These are phyloP conservation scores for Lasiosphaeria miniovina DNA, from an alignment of 495 filamentous ascomycete genomes.

Conservation along the genomic window DNA sequence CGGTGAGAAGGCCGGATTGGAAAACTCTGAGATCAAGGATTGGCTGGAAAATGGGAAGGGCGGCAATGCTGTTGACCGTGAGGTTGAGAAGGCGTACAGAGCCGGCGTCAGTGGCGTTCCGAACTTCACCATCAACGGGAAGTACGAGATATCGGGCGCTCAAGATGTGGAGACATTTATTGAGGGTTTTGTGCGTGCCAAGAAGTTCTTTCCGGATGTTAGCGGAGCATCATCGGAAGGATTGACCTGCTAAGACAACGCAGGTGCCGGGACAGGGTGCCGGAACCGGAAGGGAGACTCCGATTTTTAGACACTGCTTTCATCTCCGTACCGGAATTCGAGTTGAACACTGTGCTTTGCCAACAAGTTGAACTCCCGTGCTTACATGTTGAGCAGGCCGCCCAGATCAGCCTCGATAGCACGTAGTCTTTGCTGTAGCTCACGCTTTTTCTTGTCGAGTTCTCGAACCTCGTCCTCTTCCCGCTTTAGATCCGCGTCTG, in stretches of 20 bases:
- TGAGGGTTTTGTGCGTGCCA: conserved; percentile 52
- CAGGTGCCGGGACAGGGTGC: background rate
- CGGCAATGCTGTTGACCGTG: conserved; percentile 66
- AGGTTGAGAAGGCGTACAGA: conserved; percentile 58
- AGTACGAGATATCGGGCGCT: conserved; percentile 61
- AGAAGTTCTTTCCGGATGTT: conserved; percentile 29
- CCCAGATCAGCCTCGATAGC: conserved; percentile 80
- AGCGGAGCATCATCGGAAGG: conserved; percentile 9
- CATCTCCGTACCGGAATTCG: too few species aligned
- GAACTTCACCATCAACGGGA: conserved; percentile 64
- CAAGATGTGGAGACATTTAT: conserved; percentile 59
- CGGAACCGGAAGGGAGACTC: too few species aligned
- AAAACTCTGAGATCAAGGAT: conserved; percentile 53
- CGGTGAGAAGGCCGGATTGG: conserved; percentile 61
- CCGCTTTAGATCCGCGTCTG: conserved; percentile 68
- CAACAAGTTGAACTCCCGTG: background rate
- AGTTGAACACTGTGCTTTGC: too few species aligned
- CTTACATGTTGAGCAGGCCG: conserved; percentile 50
- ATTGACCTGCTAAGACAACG: conserved; percentile 1
- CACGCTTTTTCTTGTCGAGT: conserved; percentile 72
- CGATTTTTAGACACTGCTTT: too few species aligned
- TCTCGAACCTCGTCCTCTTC: conserved; percentile 79
- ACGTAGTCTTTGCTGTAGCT: conserved; percentile 71
- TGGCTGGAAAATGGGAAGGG: conserved; percentile 64
- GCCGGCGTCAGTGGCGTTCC: conserved; percentile 68